A percentile compares a stretch with the other conserved stretches of the same genome.
Evolutionary conservation across 495 filamentous ascomycete species (phyloP).

Genomic region (Filosporella fistucella): DNA sequence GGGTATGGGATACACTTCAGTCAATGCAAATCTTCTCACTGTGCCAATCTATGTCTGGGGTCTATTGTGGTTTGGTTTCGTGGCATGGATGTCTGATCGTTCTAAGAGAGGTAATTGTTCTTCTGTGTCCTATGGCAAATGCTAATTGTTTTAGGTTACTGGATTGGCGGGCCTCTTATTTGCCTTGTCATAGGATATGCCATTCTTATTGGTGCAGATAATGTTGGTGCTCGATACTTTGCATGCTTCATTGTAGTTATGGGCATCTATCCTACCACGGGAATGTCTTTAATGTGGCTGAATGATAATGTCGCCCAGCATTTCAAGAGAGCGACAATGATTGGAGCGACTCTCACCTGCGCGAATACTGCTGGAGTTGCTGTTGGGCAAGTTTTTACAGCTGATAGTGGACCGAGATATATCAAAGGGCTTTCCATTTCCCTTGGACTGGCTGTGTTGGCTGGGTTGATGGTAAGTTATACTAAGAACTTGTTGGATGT

Average conservation of each 20-base stretch:
- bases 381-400: slow-evolving; percentile 19
- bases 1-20: slow-evolving; percentile 64
- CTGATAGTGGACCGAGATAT: slow-evolving; percentile 29
- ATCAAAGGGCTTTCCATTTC: slow-evolving; percentile 41
- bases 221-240: slow-evolving; percentile 13
- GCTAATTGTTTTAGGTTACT: slow-evolving; percentile 9
- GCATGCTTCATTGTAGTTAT: slow-evolving; percentile 18
- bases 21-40: slow-evolving; percentile 70
- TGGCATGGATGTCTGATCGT: slow-evolving; percentile 77
- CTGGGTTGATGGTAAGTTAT: slow-evolving; percentile 8
- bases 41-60: slow-evolving; percentile 86
- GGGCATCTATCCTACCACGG: slow-evolving; percentile 20
- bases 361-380: slow-evolving; percentile 20
- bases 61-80: slow-evolving; percentile 62
- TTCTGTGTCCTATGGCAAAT: neutral
- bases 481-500: slow-evolving; percentile 35
- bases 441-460: slow-evolving; percentile 39
- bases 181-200: slow-evolving; percentile 18
- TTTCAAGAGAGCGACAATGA: slow-evolving; percentile 20
- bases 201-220: slow-evolving; percentile 18
- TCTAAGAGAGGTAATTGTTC: neutral
- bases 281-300: slow-evolving; percentile 20
- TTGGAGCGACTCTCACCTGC: slow-evolving; percentile 16
- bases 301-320: slow-evolving; percentile 20
- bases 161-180: slow-evolving; percentile 16